Conservation (phyloP, 148 eudicot species). For the Chenopodium formosanum region DNA sequence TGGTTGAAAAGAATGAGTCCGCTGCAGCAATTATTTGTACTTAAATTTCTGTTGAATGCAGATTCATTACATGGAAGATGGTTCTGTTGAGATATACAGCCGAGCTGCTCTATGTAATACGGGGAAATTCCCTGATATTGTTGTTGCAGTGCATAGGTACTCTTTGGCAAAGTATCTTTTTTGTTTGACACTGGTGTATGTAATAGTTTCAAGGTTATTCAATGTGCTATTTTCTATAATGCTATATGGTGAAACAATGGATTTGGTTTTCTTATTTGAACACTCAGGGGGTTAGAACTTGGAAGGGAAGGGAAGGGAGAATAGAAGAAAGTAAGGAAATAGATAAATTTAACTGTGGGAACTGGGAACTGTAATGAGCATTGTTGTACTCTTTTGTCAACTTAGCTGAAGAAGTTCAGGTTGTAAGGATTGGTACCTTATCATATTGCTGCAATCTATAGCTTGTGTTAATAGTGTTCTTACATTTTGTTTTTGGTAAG, state of each 20-base stretch:
- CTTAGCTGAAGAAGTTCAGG: slow-evolving; percentile 1
- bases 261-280: neutral
- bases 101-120: slow-evolving; percentile 88
- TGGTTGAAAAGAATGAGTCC: neutral
- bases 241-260: too few species aligned
- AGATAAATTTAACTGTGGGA: neutral
- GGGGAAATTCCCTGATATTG: slow-evolving; percentile 92
- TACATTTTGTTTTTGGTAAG: neutral
- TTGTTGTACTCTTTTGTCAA: neutral
- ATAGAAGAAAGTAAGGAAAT: neutral
- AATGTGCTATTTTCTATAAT: neutral
- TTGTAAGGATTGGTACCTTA: neutral
- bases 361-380: neutral
- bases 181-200: neutral
- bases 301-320: neutral
- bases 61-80: slow-evolving; percentile 95
- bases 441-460: neutral
- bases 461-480: neutral
- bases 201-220: neutral
- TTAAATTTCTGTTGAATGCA: slow-evolving; percentile 23
- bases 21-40: neutral
- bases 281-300: too few species aligned
- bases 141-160: slow-evolving; percentile 60
- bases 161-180: neutral
- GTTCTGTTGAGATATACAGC: slow-evolving; percentile 87